Conservation (phyloP, 2,329 filamentous ascomycete species). For the Passalora sequoiae region DNA sequence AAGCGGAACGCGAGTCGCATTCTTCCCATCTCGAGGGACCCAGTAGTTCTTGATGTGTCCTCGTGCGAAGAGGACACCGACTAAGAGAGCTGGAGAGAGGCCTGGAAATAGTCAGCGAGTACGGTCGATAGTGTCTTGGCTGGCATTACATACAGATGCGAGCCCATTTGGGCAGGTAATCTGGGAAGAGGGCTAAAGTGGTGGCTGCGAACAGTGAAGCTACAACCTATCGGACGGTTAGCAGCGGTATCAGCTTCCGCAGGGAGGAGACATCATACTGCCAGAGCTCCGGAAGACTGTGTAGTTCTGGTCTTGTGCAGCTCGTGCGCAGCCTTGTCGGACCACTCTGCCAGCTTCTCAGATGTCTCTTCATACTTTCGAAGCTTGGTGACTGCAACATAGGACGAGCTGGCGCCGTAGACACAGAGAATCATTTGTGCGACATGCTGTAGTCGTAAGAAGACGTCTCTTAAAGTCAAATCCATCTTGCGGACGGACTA, state of each 20-base stretch:
- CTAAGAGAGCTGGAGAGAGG: constrained; percentile 26
- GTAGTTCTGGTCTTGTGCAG: constrained; percentile 44
- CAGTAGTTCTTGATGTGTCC: constrained; percentile 35
- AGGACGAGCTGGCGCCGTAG: constrained; percentile 43
- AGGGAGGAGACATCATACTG: constrained; percentile 28
- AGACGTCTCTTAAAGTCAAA: constrained; percentile 6
- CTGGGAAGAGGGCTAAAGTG: constrained; percentile 21
- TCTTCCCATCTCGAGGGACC: constrained; percentile 30
- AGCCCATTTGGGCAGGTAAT: constrained; percentile 16
- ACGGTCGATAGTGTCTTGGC: background rate
- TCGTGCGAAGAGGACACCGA: constrained; percentile 27
- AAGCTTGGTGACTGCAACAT: constrained; percentile 42
- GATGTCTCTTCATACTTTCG: constrained; percentile 43
- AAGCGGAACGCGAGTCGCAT: constrained; percentile 26
- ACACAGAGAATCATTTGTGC: constrained; percentile 38
- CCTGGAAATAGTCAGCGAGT: background rate
- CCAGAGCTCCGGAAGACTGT: constrained; percentile 38
- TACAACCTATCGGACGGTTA: constrained; percentile 24
- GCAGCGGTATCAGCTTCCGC: constrained; percentile 3
- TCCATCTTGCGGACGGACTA: constrained; percentile 2
- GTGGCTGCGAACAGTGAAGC: constrained; percentile 27
- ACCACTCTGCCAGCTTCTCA: constrained; percentile 44
- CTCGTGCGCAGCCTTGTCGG: constrained; percentile 37
- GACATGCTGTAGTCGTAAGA: constrained; percentile 33
- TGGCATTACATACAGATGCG: constrained; percentile 17